phyloP scores from a whole-genome alignment of 2,329 filamentous ascomycete species.

The Diaporthe vexans region DNA sequence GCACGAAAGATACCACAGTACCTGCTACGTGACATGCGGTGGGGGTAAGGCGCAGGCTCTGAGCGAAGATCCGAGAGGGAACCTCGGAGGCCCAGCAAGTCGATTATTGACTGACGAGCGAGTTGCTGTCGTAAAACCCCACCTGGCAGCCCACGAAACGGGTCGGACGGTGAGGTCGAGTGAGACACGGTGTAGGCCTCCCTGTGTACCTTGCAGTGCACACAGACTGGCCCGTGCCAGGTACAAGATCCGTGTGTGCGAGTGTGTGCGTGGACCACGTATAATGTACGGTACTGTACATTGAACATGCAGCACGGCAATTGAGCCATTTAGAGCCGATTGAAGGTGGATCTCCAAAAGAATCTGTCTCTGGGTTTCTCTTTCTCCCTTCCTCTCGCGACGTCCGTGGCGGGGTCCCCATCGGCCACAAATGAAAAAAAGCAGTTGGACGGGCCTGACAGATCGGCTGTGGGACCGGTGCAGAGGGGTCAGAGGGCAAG shows the following conservation, averaged over 20 bases:
- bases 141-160: constrained; percentile 18
- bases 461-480: constrained; percentile 22
- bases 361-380: not conserved
- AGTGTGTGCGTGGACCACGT: not conserved
- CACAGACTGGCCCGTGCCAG: not conserved
- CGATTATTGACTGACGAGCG: constrained; percentile 24
- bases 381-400: not conserved
- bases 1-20: not conserved
- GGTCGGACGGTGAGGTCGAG: constrained; percentile 27
- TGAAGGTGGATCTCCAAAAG: not conserved
- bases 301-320: not conserved
- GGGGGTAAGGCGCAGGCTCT: constrained; percentile 20
- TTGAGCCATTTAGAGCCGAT: constrained; percentile 13
- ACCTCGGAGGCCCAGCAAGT: constrained; percentile 21
- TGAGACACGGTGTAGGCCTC: constrained; percentile 33
- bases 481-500: not conserved
- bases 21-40: constrained; percentile 29
- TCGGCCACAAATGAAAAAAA: constrained; percentile 25
- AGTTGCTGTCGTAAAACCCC: constrained; percentile 28
- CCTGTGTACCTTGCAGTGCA: not conserved
- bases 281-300: not conserved
- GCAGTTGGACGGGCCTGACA: constrained; percentile 10
- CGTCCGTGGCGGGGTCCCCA: not conserved
- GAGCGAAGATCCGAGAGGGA: constrained; percentile 33
- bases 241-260: not conserved